Conservation (phyloP, 306 rosid species). For the Prunus campanulata region DNA sequence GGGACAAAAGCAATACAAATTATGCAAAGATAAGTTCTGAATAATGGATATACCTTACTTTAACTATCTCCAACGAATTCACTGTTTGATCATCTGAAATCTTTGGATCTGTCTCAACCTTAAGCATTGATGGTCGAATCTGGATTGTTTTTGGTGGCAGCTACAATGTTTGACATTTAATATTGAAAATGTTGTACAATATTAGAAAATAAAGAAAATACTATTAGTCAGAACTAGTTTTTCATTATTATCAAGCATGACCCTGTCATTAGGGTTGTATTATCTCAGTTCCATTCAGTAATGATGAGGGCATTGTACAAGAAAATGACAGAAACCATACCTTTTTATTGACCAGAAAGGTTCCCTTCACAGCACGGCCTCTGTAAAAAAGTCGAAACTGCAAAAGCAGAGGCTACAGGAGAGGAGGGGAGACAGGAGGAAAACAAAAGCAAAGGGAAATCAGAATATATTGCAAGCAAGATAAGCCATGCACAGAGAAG, state of each 20-base stretch:
- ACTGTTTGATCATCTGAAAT: constrained; percentile 28
- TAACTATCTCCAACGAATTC: constrained; percentile 66
- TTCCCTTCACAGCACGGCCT: constrained; percentile 76
- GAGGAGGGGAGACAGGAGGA: neutral
- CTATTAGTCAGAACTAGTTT: neutral
- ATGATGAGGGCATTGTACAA: neutral
- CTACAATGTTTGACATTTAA: constrained; percentile 34
- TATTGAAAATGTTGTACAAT: neutral
- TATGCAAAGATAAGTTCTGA: neutral
- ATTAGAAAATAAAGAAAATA: neutral
- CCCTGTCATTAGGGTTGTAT: neutral
- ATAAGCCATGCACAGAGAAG: constrained; percentile 7
- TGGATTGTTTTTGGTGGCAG: constrained; percentile 63
- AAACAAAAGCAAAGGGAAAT: constrained; percentile 21
- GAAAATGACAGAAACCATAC: constrained; percentile 28
- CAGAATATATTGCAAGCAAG: constrained; percentile 5
- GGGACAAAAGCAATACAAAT: neutral
- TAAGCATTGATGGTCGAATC: constrained; percentile 69
- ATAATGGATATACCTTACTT: constrained; percentile 59
- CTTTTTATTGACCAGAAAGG: constrained; percentile 63
- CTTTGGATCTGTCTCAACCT: constrained; percentile 42
- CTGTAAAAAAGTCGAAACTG: constrained; percentile 68
- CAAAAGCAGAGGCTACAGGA: constrained; percentile 66
- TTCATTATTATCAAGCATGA: neutral
- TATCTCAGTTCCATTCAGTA: neutral